phyloP scores from a whole-genome alignment of 2,329 filamentous ascomycete genomes.

The Diaporthe citriasiana region DNA sequence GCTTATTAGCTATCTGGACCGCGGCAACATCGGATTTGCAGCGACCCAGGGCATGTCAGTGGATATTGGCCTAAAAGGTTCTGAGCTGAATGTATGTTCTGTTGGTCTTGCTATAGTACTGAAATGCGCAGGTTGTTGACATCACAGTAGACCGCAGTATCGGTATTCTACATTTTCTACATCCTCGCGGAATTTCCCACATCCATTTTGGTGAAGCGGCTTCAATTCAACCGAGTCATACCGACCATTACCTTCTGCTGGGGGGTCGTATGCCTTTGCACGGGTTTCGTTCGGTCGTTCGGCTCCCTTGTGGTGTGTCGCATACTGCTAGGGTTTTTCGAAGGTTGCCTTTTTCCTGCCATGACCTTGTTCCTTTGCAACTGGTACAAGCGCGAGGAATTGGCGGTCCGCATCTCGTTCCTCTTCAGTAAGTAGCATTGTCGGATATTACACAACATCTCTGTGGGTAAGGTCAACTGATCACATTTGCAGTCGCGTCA shows the following conservation, averaged over 20 bases:
- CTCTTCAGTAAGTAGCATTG: constrained; percentile 44
- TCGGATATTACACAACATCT: not conserved
- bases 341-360: constrained; percentile 51
- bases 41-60: constrained; percentile 47
- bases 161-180: constrained; percentile 48
- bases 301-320: constrained; percentile 47
- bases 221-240: constrained; percentile 48
- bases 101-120: not conserved
- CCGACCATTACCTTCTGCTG: constrained; percentile 46
- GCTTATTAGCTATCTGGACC: constrained; percentile 47
- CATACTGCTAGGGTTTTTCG: constrained; percentile 48
- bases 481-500: not conserved
- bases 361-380: constrained; percentile 49
- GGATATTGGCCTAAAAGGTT: constrained; percentile 31
- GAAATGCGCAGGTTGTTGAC: not conserved
- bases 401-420: constrained; percentile 48
- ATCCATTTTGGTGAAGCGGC: constrained; percentile 46
- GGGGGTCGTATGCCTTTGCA: constrained; percentile 49
- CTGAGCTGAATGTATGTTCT: constrained; percentile 1
- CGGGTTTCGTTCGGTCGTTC: constrained; percentile 48
- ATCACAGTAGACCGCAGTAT: constrained; percentile 47
- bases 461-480: not conserved
- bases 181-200: constrained; percentile 48
- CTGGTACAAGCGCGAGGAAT: constrained; percentile 52
- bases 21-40: constrained; percentile 48